phyloP scores from a whole-genome alignment of 176 grass and related monocot species.

The Carex littledalei region DNA sequence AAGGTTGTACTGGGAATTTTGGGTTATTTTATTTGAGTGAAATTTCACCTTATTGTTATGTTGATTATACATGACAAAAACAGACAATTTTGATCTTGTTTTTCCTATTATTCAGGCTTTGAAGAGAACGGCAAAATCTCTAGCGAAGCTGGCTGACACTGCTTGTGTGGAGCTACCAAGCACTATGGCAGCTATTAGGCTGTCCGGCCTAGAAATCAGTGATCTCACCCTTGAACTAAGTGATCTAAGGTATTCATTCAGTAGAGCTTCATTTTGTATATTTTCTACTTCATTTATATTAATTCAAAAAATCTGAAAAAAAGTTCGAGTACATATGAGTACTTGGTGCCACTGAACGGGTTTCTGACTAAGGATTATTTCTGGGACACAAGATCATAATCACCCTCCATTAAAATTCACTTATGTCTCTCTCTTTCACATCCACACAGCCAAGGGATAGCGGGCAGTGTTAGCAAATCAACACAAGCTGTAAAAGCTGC shows the following conservation, averaged over 20 bases:
- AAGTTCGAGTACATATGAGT: background rate
- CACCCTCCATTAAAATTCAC: background rate
- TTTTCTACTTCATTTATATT: background rate
- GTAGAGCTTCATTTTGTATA: background rate
- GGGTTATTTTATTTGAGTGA: background rate
- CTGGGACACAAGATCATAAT: background rate
- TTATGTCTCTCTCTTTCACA: conserved; percentile 22
- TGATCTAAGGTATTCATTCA: conserved; percentile 55
- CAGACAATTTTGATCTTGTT: background rate
- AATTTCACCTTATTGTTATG: background rate
- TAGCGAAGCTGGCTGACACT: conserved; percentile 60
- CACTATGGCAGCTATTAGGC: conserved; percentile 61
- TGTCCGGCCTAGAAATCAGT: conserved; percentile 75
- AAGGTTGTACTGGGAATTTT: background rate
- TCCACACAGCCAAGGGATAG: conserved; percentile 54
- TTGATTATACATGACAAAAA: background rate
- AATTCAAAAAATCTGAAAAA: no score
- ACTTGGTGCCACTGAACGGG: background rate
- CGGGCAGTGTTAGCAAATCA: conserved; percentile 63
- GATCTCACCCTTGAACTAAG: conserved; percentile 84
- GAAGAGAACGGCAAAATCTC: conserved; percentile 64
- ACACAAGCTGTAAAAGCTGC: conserved; percentile 52
- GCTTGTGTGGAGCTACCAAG: conserved; percentile 58
- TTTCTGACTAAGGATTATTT: background rate
- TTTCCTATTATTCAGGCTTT: conserved; percentile 50